Base-by-base conservation (phyloP, 805 yeast species). In the Kodamaea lidongshanica region DNA sequence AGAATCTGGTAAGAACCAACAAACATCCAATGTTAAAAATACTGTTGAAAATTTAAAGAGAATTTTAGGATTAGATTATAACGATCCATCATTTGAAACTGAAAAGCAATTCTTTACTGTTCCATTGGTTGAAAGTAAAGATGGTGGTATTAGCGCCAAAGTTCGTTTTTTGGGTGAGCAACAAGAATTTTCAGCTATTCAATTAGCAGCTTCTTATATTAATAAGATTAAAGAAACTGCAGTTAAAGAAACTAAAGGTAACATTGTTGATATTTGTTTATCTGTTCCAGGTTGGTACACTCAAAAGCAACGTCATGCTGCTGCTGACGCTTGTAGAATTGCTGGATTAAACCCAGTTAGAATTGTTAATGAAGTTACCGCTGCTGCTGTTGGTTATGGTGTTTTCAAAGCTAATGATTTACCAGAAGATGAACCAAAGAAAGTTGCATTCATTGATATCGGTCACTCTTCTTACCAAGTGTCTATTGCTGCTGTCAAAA, bases 301-400 rank as follows among this genome's bases (percentile, higher is more conserved):
- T 34, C 97, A 92, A 62, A 77, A 74, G 53, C 97, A 92, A 70
- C 88, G 98, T 67, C 86, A 95, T 52, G 95, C 96, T 41, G 79
- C 92, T 44, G 72, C 86, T 38, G 97, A 92, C 58, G 96, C 98
- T 35, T 89, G 95, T 53, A 75, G 72, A 57, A 83, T 92, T 58
- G 97, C 98, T 37, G 95, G 95, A 42, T 74, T 92, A 55, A 92
- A 92, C 78, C 97, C 98, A 38, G 96, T 92, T 38, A 84, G 98
- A 75, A 78, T 92, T 42, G 95, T 92, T 48, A 92, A 92, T 62
- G 99, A 92, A 61, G 80, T 84, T 45, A 88, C 97, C 35, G 97
- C 98, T 39, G 98, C 98, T 39, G 97, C 96, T 51, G 95, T 92
- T 44, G 94, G 96, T 49, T 94, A 92, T 70, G 98, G 98, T 72